Percentiles rank a stretch among this genome's conserved stretches.
Conservation (phyloP, 805 yeast species). For the Candida lessepsii region DNA sequence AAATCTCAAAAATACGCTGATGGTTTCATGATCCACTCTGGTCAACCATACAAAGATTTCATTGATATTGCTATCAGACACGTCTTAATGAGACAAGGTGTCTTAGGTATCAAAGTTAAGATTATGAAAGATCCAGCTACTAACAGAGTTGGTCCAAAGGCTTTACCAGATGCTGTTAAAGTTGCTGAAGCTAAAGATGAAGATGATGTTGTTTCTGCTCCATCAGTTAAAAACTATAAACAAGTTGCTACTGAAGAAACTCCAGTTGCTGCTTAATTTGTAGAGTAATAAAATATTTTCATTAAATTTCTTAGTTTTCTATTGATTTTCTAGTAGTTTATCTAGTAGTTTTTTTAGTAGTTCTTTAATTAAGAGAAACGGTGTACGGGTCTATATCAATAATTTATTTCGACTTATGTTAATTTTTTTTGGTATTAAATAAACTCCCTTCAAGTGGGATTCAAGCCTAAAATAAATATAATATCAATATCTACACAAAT, state of each 20-base stretch:
- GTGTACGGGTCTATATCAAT: too few species aligned
- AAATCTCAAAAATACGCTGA: slow-evolving; percentile 99
- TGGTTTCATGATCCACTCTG: slow-evolving; percentile 99
- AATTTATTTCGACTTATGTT: too few species aligned
- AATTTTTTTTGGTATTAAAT: too few species aligned
- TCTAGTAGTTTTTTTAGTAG: too few species aligned
- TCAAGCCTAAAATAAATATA: too few species aligned
- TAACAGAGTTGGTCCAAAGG: slow-evolving; percentile 80
- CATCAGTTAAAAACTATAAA: slow-evolving; percentile 77
- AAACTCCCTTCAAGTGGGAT: too few species aligned
- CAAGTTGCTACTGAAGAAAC: slow-evolving; percentile 37
- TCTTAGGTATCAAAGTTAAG: slow-evolving; percentile 98
- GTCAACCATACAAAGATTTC: slow-evolving; percentile 99
- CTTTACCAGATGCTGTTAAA: slow-evolving; percentile 93
- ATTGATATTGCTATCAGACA: slow-evolving; percentile 99
- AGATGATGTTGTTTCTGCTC: slow-evolving; percentile 68
- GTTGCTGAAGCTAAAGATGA: slow-evolving; percentile 95
- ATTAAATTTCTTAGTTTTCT: not conserved
- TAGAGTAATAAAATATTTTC: not conserved
- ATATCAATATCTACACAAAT: too few species aligned
- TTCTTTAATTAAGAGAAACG: too few species aligned
- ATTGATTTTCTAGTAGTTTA: too few species aligned
- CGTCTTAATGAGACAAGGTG: slow-evolving; percentile 99
- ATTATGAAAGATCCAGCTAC: slow-evolving; percentile 98
- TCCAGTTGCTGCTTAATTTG: slow-evolving; percentile 31